Evolutionary conservation across 2,329 filamentous ascomycete species (phyloP).

Genomic region (Penicillium sp.): DNA sequence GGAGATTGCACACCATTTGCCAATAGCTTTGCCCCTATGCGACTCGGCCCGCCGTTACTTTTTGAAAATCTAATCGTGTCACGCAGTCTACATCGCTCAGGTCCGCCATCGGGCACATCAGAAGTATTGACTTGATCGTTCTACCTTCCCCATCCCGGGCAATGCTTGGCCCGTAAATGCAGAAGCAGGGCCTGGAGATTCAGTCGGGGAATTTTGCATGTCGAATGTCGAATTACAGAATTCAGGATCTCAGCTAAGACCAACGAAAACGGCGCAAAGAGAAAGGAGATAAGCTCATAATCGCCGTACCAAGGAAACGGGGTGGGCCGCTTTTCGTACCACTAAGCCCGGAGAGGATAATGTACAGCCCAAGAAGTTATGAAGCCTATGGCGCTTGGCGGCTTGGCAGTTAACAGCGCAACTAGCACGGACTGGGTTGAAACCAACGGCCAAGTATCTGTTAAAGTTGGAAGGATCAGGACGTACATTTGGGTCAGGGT

Average conservation of each 20-base stretch:
- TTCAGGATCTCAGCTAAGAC: neutral
- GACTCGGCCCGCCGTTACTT: neutral
- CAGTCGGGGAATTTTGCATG: neutral
- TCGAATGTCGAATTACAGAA: neutral
- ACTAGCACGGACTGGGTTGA: neutral
- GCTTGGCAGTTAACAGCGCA: neutral
- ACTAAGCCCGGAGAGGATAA: constrained; percentile 10
- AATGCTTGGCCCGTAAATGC: neutral
- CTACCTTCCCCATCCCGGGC: neutral
- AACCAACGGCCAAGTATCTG: neutral
- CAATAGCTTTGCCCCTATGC: too few species aligned
- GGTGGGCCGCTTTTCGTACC: neutral
- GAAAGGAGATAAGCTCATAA: constrained; percentile 7
- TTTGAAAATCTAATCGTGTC: neutral
- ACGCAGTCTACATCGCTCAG: neutral
- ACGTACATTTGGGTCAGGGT: neutral
- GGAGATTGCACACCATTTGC: too few species aligned
- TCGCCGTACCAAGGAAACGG: neutral
- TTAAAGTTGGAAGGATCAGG: neutral
- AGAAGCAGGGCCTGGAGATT: neutral
- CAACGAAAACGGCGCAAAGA: neutral
- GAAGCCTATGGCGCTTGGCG: constrained; percentile 6
- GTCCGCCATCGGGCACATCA: neutral
- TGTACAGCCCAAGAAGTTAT: constrained; percentile 4
- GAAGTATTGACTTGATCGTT: neutral